Conservation (phyloP, 2,329 filamentous ascomycete genomes). For the Cercospora sojina region DNA sequence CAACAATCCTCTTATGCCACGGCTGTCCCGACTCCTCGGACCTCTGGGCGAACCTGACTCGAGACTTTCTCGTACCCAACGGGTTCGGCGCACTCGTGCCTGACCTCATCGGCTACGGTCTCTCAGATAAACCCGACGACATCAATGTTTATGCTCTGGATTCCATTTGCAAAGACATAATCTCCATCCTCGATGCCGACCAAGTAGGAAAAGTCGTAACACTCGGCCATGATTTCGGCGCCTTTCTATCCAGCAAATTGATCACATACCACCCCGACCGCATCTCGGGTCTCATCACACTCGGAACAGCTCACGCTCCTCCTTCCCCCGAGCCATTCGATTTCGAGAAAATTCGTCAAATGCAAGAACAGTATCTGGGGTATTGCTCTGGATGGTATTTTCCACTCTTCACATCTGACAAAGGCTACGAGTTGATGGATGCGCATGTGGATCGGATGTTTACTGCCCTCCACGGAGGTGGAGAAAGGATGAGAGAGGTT, state of each 20-base stretch:
- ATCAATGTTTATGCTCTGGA: conserved; percentile 38
- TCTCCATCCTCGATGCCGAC: conserved; percentile 43
- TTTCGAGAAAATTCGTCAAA: conserved; percentile 38
- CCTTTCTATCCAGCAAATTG: conserved; percentile 42
- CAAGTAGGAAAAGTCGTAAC: conserved; percentile 39
- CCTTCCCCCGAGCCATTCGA: conserved; percentile 40
- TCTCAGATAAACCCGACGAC: conserved; percentile 42
- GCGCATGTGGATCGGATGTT: conserved; percentile 17
- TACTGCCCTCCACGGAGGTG: conserved; percentile 23
- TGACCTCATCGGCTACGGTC: conserved; percentile 41
- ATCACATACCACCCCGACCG: conserved; percentile 44
- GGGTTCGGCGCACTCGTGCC: conserved; percentile 43
- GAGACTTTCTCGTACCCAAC: conserved; percentile 40
- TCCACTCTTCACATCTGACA: conserved; percentile 44
- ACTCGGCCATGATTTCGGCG: conserved; percentile 54
- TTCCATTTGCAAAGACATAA: conserved; percentile 39
- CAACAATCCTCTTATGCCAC: conserved; percentile 46
- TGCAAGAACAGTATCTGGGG: conserved; percentile 40
- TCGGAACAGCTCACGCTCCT: conserved; percentile 46
- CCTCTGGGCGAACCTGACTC: conserved; percentile 44
- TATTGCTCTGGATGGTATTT: conserved; percentile 45
- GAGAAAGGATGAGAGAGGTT: conserved; percentile 34
- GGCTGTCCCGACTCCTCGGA: conserved; percentile 50
- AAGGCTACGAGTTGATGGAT: conserved; percentile 41
- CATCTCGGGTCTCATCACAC: conserved; percentile 43